Conservation (phyloP, 257 asterid genomes). For the Solanum ossicruentum region DNA sequence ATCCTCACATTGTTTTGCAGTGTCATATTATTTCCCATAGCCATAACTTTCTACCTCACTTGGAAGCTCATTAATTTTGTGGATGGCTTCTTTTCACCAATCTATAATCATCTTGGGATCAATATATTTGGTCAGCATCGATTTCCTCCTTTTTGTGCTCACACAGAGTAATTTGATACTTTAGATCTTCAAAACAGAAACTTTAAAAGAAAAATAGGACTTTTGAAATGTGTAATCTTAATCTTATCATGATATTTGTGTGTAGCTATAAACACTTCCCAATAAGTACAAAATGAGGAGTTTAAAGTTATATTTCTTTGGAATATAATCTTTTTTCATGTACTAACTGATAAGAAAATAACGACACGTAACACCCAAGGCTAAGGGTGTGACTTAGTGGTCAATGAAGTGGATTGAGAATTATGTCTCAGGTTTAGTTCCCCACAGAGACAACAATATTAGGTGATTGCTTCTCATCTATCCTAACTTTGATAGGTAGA, state of each 20-base stretch:
- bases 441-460: background rate
- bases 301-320: too few relatives aligned
- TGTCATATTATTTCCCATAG: constrained; percentile 12
- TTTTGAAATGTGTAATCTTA: background rate
- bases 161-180: background rate
- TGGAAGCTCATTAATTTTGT: constrained; percentile 5
- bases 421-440: too few relatives aligned
- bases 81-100: constrained; percentile 18
- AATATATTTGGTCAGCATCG: constrained; percentile 8
- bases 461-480: background rate
- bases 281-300: background rate
- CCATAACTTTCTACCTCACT: constrained; percentile 13
- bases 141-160: background rate
- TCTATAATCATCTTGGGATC: constrained; percentile 10
- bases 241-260: background rate
- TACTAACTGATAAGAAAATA: background rate
- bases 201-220: background rate
- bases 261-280: background rate
- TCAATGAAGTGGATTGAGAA: background rate
- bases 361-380: background rate
- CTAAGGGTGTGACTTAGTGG: too few relatives aligned
- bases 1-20: background rate
- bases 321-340: background rate
- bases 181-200: background rate
- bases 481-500: too few relatives aligned